Percentiles rank a stretch among this genome's conserved stretches.
Conservation (phyloP, 768 basidiomycete species). For the Wakefieldia striispora region DNA sequence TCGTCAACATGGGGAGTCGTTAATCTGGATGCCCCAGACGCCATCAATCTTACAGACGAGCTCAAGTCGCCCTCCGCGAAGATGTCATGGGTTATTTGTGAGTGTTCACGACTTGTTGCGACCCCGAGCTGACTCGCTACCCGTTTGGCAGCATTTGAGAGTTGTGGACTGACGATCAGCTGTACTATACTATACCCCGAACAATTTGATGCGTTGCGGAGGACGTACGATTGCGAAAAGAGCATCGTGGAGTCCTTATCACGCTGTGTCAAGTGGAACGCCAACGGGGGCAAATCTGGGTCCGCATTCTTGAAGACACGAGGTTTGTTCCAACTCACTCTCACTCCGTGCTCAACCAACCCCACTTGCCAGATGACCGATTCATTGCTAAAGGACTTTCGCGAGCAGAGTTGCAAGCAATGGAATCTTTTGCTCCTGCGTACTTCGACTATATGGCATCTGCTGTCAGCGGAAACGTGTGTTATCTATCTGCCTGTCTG, state of each 20-base stretch:
- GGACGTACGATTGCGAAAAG: constrained; percentile 91
- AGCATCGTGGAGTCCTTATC: constrained; percentile 93
- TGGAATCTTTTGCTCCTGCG: constrained; percentile 95
- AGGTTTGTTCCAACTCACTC: constrained; percentile 46
- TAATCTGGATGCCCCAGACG: constrained; percentile 69
- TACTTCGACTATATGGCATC: constrained; percentile 99
- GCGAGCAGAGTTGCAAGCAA: constrained; percentile 83
- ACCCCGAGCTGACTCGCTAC: constrained; percentile 6
- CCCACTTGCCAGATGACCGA: constrained; percentile 70
- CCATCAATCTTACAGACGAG: constrained; percentile 72
- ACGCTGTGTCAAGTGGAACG: constrained; percentile 94
- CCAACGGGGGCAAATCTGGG: constrained; percentile 93
- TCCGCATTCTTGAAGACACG: constrained; percentile 95
- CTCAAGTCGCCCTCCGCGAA: constrained; percentile 73
- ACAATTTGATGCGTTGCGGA: constrained; percentile 91
- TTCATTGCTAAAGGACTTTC: constrained; percentile 99
- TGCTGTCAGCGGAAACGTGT: constrained; percentile 80
- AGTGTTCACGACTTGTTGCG: constrained; percentile 26
- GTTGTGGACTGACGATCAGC: constrained; percentile 85
- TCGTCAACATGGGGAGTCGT: constrained; percentile 93
- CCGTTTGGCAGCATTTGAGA: constrained; percentile 70
- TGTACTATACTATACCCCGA: constrained; percentile 95
- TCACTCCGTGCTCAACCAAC: not conserved
- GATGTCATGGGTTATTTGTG: constrained; percentile 79
- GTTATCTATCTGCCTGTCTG: constrained; percentile 24